These are phyloP conservation scores for Paspalum vaginatum DNA, from an alignment of 176 grass and related monocot genomes.

Conservation along the genomic window DNA sequence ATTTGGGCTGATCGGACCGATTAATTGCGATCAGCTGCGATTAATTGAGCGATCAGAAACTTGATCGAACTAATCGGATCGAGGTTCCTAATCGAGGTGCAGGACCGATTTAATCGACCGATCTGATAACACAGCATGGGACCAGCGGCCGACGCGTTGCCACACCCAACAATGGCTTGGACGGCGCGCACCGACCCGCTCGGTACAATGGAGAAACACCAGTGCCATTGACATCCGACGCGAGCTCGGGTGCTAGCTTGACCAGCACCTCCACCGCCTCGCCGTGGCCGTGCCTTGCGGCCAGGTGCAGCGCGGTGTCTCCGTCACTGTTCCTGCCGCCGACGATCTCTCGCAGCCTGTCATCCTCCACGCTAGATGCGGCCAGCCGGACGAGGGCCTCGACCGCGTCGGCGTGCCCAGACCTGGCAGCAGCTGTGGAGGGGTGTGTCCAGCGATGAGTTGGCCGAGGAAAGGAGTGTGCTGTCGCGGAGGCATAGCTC, in stretches of 20 bases:
- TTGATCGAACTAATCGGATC: no score
- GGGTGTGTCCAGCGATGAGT: constrained; percentile 44
- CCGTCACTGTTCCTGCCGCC: constrained; percentile 13
- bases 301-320: constrained; percentile 51
- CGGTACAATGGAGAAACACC: constrained; percentile 49
- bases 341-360: not conserved
- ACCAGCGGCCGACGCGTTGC: no score
- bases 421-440: constrained; percentile 45
- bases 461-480: constrained; percentile 24
- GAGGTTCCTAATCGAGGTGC: no score
- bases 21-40: no score
- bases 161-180: no score
- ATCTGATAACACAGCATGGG: no score
- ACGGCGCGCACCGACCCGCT: no score
- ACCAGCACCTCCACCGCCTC: constrained; percentile 32
- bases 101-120: no score
- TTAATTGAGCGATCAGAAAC: no score
- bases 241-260: constrained; percentile 1
- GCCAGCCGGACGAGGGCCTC: not conserved
- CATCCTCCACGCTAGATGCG: not conserved
- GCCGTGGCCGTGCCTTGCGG: constrained; percentile 28
- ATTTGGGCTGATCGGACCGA: no score
- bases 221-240: not conserved
- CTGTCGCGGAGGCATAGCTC: constrained; percentile 1
- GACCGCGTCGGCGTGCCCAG: not conserved